phyloP scores from a whole-genome alignment of 352 stramenopile genomes.

The Aphanomyces euteiches region DNA sequence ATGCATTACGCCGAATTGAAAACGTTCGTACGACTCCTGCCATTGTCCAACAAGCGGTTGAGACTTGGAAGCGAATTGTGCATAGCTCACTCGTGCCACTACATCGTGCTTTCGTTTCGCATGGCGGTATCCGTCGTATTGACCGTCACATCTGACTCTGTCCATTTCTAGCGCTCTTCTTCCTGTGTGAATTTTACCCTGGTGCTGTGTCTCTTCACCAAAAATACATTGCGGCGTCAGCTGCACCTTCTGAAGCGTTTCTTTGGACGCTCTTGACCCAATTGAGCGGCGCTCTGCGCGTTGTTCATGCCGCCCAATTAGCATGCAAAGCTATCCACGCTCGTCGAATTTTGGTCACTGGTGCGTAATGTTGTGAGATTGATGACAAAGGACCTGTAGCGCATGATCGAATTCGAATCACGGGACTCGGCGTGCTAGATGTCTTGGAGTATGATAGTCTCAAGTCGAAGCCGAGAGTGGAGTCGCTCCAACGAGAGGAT shows the following conservation, averaged over 20 bases:
- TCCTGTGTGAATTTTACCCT: conserved; percentile 28
- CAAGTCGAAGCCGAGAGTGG: conserved; percentile 47
- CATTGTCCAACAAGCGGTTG: conserved; percentile 29
- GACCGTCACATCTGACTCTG: not conserved
- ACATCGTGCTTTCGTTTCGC: conserved; percentile 67
- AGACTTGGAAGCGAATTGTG: conserved; percentile 37
- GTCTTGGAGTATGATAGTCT: conserved; percentile 78
- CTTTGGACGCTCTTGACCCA: conserved; percentile 26
- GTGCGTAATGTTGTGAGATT: conserved; percentile 9
- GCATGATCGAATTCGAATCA: conserved; percentile 66
- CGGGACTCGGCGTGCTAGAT: conserved; percentile 74
- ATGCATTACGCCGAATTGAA: conserved; percentile 79
- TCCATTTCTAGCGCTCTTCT: conserved; percentile 28
- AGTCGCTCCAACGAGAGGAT: conserved; percentile 59
- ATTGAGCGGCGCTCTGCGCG: conserved; percentile 31
- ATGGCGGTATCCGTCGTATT: conserved; percentile 39
- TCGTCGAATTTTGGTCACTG: conserved; percentile 63
- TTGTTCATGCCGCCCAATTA: conserved; percentile 51
- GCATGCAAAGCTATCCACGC: conserved; percentile 62
- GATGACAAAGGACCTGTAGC: conserved; percentile 19
- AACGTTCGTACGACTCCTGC: conserved; percentile 58
- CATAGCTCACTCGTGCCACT: conserved; percentile 67
- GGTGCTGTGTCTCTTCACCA: conserved; percentile 23
- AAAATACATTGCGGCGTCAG: conserved; percentile 4
- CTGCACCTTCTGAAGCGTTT: conserved; percentile 15